A percentile compares a stretch with the other conserved stretches of the same genome.
Evolutionary conservation across 257 asterid species (phyloP).

Genomic region (Solanum sitiens): DNA sequence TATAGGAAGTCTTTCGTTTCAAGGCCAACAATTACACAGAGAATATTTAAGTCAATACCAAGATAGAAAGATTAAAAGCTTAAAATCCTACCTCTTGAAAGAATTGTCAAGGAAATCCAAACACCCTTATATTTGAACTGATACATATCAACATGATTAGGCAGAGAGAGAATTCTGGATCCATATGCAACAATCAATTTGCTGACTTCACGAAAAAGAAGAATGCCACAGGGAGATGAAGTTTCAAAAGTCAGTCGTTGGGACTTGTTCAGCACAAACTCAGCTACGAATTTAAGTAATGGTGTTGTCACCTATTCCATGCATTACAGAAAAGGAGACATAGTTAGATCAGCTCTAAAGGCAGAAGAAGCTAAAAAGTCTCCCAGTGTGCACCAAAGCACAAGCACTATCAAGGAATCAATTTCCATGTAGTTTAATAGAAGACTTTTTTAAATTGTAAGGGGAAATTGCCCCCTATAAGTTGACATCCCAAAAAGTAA

Average conservation of each 20-base stretch:
- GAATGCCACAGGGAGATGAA: constrained; percentile 96
- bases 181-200: constrained; percentile 89
- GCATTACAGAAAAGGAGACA: neutral
- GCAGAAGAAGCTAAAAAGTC: neutral
- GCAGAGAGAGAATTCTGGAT: constrained; percentile 68
- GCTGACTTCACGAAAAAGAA: constrained; percentile 97
- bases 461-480: neutral
- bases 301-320: constrained; percentile 86
- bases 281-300: constrained; percentile 84
- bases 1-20: neutral
- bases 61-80: neutral
- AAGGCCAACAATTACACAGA: neutral
- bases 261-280: constrained; percentile 86
- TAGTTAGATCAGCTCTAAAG: neutral
- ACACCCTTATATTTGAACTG: constrained; percentile 94
- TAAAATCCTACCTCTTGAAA: constrained; percentile 56
- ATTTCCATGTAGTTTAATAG: neutral
- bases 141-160: constrained; percentile 73
- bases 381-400: neutral
- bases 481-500: neutral
- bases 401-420: neutral
- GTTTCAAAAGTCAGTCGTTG: constrained; percentile 91
- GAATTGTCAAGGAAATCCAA: constrained; percentile 83
- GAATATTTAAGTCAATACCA: neutral
- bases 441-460: neutral